Conservation (phyloP, 257 asterid genomes). For the Forsythia viridissima region DNA sequence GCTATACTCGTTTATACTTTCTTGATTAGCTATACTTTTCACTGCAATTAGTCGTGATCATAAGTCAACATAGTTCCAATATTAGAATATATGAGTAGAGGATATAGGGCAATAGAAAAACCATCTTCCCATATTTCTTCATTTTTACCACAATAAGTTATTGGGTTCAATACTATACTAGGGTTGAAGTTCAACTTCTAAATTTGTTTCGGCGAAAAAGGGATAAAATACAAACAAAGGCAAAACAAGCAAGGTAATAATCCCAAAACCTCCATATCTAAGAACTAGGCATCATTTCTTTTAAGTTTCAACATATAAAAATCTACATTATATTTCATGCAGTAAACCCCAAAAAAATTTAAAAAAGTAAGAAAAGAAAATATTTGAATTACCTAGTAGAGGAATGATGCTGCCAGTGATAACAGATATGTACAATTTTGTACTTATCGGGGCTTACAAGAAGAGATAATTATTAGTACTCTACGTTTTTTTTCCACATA, state of each 20-base stretch:
- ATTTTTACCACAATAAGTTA: too few species aligned
- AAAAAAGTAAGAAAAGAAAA: too few species aligned
- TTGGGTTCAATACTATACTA: not conserved
- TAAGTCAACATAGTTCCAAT: not conserved
- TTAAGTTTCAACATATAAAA: too few species aligned
- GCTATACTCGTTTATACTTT: too few species aligned
- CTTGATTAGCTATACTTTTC: not conserved
- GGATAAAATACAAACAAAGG: not conserved
- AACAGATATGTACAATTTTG: too few species aligned
- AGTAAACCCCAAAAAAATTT: not conserved
- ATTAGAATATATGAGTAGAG: not conserved
- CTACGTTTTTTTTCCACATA: too few species aligned
- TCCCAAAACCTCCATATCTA: not conserved
- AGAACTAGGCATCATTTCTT: not conserved
- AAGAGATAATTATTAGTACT: too few species aligned
- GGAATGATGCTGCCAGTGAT: not conserved
- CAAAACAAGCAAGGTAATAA: too few species aligned
- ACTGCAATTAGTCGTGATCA: not conserved
- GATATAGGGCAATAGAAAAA: not conserved
- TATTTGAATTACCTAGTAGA: not conserved
- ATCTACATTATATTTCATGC: not conserved
- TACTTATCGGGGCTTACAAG: too few species aligned
- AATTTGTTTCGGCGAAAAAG: not conserved
- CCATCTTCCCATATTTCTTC: too few species aligned
- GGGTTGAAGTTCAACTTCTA: not conserved